Evolutionary conservation across 2,329 filamentous ascomycete species (phyloP).

Genomic region (Hypomyces rosellus): DNA sequence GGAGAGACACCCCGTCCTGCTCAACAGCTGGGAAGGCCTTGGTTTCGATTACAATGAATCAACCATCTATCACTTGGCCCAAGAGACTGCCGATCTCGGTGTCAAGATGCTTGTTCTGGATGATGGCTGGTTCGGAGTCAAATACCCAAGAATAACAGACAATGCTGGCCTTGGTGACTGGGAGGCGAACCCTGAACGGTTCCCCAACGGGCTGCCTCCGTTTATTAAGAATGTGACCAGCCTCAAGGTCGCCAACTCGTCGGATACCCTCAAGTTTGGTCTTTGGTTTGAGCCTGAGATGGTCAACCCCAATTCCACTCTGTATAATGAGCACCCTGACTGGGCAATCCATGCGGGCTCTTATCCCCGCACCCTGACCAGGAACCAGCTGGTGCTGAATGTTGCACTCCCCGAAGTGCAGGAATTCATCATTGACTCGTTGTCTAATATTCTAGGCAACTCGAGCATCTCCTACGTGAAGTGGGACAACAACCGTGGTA

Average conservation of each 20-base stretch:
- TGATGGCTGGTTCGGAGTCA: constrained; percentile 58
- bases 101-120: constrained; percentile 60
- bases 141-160: constrained; percentile 54
- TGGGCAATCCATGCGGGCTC: constrained; percentile 54
- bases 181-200: constrained; percentile 51
- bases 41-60: constrained; percentile 52
- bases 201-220: constrained; percentile 49
- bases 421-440: constrained; percentile 51
- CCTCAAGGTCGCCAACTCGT: constrained; percentile 40
- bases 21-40: constrained; percentile 63
- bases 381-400: constrained; percentile 57
- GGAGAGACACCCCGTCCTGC: constrained; percentile 45
- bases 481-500: constrained; percentile 62
- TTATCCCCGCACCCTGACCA: constrained; percentile 49
- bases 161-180: constrained; percentile 57
- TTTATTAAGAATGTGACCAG: constrained; percentile 46
- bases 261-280: constrained; percentile 50
- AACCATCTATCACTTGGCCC: constrained; percentile 48
- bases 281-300: constrained; percentile 65
- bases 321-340: constrained; percentile 57
- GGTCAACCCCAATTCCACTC: constrained; percentile 55
- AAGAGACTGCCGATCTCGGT: constrained; percentile 51
- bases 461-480: constrained; percentile 56
- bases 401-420: constrained; percentile 56
- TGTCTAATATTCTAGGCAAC: constrained; percentile 48